These are phyloP conservation scores for Schwanniomyces polymorphus DNA, from an alignment of 805 yeast species.

Conservation along the genomic window DNA sequence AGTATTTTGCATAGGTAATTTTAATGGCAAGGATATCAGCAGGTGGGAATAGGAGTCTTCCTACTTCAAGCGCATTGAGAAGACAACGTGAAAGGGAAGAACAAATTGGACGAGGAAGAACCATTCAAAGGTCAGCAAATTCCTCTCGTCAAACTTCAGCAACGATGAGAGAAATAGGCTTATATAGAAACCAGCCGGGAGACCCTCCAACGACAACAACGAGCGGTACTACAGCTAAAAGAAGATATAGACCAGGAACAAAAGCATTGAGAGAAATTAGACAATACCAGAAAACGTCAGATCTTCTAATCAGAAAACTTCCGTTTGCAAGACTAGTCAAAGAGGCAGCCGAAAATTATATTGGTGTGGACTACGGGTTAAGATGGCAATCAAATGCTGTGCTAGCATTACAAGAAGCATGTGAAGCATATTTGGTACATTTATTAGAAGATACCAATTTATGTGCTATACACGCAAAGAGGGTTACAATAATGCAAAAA, in stretches of 20 bases:
- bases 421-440: constrained; percentile 75
- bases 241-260: constrained; percentile 62
- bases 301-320: constrained; percentile 63
- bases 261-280: constrained; percentile 68
- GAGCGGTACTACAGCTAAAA: constrained; percentile 21
- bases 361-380: constrained; percentile 54
- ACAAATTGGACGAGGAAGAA: constrained; percentile 5
- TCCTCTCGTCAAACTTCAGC: constrained; percentile 10
- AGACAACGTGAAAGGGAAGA: constrained; percentile 10
- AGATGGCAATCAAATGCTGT: constrained; percentile 82
- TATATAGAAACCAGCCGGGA: constrained; percentile 53
- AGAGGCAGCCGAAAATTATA: constrained; percentile 65
- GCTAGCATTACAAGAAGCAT: constrained; percentile 76
- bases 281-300: constrained; percentile 66
- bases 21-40: constrained; percentile 12
- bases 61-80: constrained; percentile 7
- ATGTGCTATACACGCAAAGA: constrained; percentile 75
- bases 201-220: constrained; percentile 42
- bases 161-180: constrained; percentile 27
- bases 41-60: constrained; percentile 6
- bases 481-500: constrained; percentile 85
- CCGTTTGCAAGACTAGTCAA: constrained; percentile 79
- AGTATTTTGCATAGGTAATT: background rate
- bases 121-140: background rate
- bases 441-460: constrained; percentile 75